Evolutionary conservation across 306 rosid species (phyloP).

Genomic region (Cucumis sativus): Cucumber_9930_V3 NC_026657.2:9907501-9908000

Average conservation of each 20-base stretch:
- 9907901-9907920: not conserved
- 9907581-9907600: not conserved
- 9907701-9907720: too few species aligned
- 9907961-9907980: not conserved
- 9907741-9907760: too few species aligned
- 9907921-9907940: not conserved
- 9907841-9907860: not conserved
- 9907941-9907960: not conserved
- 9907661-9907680: too few species aligned
- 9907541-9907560: not conserved
- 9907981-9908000: not conserved
- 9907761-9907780: too few species aligned
- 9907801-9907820: not conserved
- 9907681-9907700: too few species aligned
- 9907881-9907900: not conserved
- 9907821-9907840: not conserved
- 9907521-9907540: not conserved
- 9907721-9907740: too few species aligned
- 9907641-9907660: too few species aligned
- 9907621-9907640: too few species aligned
- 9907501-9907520: not conserved
- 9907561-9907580: not conserved
- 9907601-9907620: too few species aligned
- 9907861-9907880: not conserved
- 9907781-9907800: not conserved